These are phyloP conservation scores for Yamadazyma olivae DNA, from an alignment of 805 yeast genomes.

Conservation along the genomic window DNA sequence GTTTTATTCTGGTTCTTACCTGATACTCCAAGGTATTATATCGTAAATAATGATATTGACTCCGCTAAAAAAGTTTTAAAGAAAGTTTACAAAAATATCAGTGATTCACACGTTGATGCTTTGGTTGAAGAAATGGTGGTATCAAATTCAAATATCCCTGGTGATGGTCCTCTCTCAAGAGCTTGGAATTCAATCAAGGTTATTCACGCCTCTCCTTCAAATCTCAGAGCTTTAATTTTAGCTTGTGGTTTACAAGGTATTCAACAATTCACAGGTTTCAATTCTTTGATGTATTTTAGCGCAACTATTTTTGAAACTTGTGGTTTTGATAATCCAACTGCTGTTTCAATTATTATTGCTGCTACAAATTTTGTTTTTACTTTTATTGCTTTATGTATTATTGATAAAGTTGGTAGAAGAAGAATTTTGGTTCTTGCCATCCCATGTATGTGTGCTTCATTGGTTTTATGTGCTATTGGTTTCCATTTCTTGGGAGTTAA, in stretches of 20 bases:
- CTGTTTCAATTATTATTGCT: conserved; percentile 89
- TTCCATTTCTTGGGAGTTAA: conserved; percentile 78
- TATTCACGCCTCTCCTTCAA: conserved; percentile 68
- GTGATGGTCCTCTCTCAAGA: conserved; percentile 40
- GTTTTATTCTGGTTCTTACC: conserved; percentile 81
- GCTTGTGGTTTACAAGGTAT: conserved; percentile 95
- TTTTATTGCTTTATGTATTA: conserved; percentile 76
- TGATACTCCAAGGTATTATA: conserved; percentile 90
- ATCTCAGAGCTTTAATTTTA: conserved; percentile 82
- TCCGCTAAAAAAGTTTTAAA: conserved; percentile 65
- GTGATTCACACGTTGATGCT: conserved; percentile 60
- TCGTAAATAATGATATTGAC: conserved; percentile 63
- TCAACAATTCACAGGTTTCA: conserved; percentile 96
- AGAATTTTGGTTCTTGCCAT: conserved; percentile 72
- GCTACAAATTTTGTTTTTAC: conserved; percentile 94
- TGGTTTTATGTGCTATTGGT: conserved; percentile 82
- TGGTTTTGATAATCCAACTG: conserved; percentile 88
- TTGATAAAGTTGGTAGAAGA: conserved; percentile 88
- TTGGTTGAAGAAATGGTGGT: conserved; percentile 65
- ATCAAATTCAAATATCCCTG: conserved; percentile 41
- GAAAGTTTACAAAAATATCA: conserved; percentile 60
- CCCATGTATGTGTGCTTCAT: conserved; percentile 78
- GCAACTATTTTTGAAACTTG: conserved; percentile 89
- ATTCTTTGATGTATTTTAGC: conserved; percentile 92
- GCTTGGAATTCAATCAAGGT: conserved; percentile 60